Evolutionary conservation across 140 eudicot species (phyloP), one percentile per base, ranked within the genome.

Genomic region (Stevia rebaudiana): DNA sequence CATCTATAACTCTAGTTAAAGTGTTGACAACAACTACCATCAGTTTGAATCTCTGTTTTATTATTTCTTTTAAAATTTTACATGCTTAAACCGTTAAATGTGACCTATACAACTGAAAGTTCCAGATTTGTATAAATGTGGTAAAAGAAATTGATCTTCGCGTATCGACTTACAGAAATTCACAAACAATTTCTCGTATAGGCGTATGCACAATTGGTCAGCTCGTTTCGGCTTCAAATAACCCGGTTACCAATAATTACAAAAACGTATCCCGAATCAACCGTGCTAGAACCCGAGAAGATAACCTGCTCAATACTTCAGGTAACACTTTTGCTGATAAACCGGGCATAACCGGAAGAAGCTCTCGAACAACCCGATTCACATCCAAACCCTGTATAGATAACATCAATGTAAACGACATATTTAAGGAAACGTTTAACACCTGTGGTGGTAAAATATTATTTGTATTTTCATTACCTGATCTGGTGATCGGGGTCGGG

Each of bases 331-430:
- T 86, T 22, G 77, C 89, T 13, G 99, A 83, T 48, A 94, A 62
- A 40, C 97, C 88, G 3, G 99, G 99, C 75, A 94, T 53, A 30
- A 88, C 65, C 0, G 99, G 96, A 53, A 94, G 80, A 43, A 94
- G 88, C 79, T 88, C 97, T 67, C 68, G 92, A 63, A 79, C 63
- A 23, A 82, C 84, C 48, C 71, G 84, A 63, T 65, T 73, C 61
- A 88, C 73, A 81, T 88, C 84, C 52, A 81, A 61, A 44, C 76
- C 84, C 99, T 88, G 85, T 17, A 19, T 39, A 59, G 31, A 59
- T 17, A 35, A 59, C 17, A 59, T 59, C 48, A 35, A 16, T 10
- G 1, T 59, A 17, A 36, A 19, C n/a, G 4, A 37, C 17, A 30
- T n/a, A 51, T 39, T 16, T 4, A 54, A 31, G 24, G 5, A 4